A percentile compares a stretch with the other conserved stretches of the same genome.
Conservation (phyloP, 139 green algal genomes). For the Micractinium conductrix region DNA sequence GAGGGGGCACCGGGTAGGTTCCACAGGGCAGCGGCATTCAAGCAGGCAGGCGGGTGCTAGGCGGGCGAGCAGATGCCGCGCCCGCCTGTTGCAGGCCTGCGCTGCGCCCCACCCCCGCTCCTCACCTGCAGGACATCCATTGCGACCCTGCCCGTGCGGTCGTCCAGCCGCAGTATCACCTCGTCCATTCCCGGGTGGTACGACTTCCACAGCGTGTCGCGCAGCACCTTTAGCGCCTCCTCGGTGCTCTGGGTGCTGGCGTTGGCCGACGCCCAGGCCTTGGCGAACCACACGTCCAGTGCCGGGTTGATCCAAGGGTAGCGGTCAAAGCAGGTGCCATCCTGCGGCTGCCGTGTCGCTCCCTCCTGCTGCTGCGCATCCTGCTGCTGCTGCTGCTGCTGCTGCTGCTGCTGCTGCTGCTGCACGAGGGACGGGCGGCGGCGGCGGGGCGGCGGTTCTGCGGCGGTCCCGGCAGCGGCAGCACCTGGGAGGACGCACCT, state of each 20-base stretch:
- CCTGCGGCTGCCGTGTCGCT: not conserved
- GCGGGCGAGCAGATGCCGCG: not conserved
- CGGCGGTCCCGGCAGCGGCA: not conserved
- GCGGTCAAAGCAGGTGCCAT: constrained; percentile 28
- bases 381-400: not conserved
- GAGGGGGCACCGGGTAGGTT: not conserved
- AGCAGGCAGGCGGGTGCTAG: not conserved
- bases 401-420: not conserved
- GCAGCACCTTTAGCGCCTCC: constrained; percentile 20
- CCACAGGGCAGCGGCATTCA: not conserved
- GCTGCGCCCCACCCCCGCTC: not conserved
- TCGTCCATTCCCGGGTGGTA: constrained; percentile 35
- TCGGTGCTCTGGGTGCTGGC: constrained; percentile 36
- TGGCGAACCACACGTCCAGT: constrained; percentile 36
- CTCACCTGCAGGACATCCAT: constrained; percentile 24
- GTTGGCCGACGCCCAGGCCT: not conserved
- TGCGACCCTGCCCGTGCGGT: not conserved
- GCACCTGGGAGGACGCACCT: too few species aligned
- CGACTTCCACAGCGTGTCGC: constrained; percentile 5
- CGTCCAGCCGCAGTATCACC: not conserved
- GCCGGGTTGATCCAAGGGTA: constrained; percentile 39
- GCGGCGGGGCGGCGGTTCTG: not conserved
- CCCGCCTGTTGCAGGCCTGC: not conserved
- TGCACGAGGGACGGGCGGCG: not conserved
- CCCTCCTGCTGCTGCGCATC: not conserved